Evolutionary conservation across 2,329 filamentous ascomycete genomes (phyloP), one percentile per base, ranked within the genome.

Genomic region (Erysiphe pulchra): DNA sequence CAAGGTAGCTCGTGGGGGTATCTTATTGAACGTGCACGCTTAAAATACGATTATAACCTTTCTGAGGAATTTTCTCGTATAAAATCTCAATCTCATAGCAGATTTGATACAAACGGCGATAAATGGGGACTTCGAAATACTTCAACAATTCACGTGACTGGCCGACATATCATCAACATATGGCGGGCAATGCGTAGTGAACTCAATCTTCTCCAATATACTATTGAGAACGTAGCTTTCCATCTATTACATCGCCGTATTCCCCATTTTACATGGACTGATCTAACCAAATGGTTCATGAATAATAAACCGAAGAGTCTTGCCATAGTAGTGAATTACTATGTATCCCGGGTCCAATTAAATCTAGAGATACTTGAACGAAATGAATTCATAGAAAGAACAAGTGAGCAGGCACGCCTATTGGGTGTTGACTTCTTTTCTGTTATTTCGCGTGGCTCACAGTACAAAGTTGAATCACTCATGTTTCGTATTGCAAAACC

Each of bases 401-500:
- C 85, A 0, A 92, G 85, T 54, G 90, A 98, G 60, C 90, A 98
- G 60, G 90, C 90, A 9, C 77, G 90, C 11, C 66, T 98, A 11
- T 69, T 98, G 2, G 90, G 90, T 0, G 80, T 95, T 0, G 90
- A 98, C 61, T 98, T 98, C 63, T 93, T 87, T 59, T 92, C 86
- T 0, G 90, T 98, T 46, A 90, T 94, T 56, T 87, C 82, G 6
- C 73, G 90, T 46, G 90, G 90, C 14, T 95, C 86, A 0, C 90
- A 98, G 57, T 95, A 92, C 70, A 98, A 98, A 60, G 90, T 98
- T 37, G 90, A 98, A 62, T 94, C 87, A 1, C 77, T 94, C 54
- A 95, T 98, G 90, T 94, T 95, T 56, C 76, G 90, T 39, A 94
- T 98, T 53, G 87, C 90, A 39, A 98, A 98, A 59, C 86, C 90